Conservation (phyloP, 768 basidiomycete genomes). For the Mycena kentingensis region DNA sequence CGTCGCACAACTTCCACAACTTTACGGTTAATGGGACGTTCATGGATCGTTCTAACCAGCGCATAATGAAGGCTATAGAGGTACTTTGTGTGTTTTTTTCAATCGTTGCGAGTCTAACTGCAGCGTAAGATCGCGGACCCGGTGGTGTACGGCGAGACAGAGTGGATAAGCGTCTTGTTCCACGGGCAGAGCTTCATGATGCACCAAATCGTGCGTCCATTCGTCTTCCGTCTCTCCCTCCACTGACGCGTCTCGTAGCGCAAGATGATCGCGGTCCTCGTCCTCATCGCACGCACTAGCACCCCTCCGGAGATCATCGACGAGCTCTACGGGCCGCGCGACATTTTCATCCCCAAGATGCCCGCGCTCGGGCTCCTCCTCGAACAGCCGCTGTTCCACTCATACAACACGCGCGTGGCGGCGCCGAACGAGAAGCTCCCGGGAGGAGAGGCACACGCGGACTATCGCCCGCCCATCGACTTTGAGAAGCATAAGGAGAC, state of each 20-base stretch:
- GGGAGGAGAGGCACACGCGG: slow-evolving; percentile 44
- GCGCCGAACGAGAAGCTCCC: slow-evolving; percentile 53
- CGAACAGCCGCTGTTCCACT: slow-evolving; percentile 81
- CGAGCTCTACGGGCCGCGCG: slow-evolving; percentile 79
- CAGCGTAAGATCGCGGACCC: slow-evolving; percentile 71
- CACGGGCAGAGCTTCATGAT: slow-evolving; percentile 99
- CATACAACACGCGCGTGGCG: slow-evolving; percentile 66
- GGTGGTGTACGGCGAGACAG: slow-evolving; percentile 85
- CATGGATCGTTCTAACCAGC: slow-evolving; percentile 75
- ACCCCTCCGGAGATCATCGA: slow-evolving; percentile 76
- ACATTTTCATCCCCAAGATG: slow-evolving; percentile 90
- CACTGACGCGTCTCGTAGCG: too few species aligned
- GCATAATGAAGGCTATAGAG: slow-evolving; percentile 88
- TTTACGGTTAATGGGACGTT: slow-evolving; percentile 91
- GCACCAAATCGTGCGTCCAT: too few species aligned
- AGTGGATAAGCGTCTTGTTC: slow-evolving; percentile 92
- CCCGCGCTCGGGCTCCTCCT: slow-evolving; percentile 92
- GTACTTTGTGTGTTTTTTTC: slow-evolving; percentile 37
- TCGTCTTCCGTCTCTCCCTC: too few species aligned
- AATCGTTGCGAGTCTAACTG: background rate
- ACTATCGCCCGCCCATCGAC: slow-evolving; percentile 72
- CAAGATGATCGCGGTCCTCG: slow-evolving; percentile 91
- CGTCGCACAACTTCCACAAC: slow-evolving; percentile 97
- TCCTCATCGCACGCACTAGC: slow-evolving; percentile 75
- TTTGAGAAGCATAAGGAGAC: slow-evolving; percentile 65